phyloP scores from a whole-genome alignment of 2,329 filamentous ascomycete species.

The Diaporthe citriasiana region DNA sequence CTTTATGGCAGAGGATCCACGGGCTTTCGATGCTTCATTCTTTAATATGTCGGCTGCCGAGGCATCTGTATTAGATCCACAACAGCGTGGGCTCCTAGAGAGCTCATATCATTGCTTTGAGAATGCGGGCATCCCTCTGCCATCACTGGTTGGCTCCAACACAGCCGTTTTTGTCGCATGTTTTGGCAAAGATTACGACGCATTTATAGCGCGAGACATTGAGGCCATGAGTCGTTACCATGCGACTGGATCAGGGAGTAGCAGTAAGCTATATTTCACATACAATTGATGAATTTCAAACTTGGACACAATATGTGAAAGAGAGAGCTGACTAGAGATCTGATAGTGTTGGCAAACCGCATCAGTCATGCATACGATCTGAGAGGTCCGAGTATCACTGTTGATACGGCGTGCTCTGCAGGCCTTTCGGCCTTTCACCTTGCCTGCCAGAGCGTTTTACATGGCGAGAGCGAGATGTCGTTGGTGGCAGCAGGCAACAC shows the following conservation, averaged over 20 bases:
- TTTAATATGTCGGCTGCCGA: constrained; percentile 38
- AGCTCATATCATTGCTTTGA: constrained; percentile 34
- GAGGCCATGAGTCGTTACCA: constrained; percentile 45
- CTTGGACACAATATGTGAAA: neutral
- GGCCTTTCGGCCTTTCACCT: constrained; percentile 35
- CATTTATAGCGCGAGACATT: constrained; percentile 20
- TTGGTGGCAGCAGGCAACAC: constrained; percentile 53
- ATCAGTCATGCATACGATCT: constrained; percentile 58
- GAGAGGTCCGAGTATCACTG: constrained; percentile 53
- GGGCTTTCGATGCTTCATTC: constrained; percentile 39
- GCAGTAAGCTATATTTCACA: neutral
- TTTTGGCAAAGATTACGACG: constrained; percentile 46
- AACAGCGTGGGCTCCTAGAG: constrained; percentile 37
- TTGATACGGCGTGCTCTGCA: constrained; percentile 57
- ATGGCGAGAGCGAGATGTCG: constrained; percentile 22
- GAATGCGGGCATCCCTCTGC: constrained; percentile 29
- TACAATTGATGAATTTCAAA: too few relatives aligned
- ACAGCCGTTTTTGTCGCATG: constrained; percentile 47
- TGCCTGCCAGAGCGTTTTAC: constrained; percentile 26
- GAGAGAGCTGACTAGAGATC: neutral
- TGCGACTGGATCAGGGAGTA: constrained; percentile 49
- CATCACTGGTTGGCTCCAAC: constrained; percentile 5
- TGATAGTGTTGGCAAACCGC: constrained; percentile 51
- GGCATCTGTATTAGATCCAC: constrained; percentile 36
- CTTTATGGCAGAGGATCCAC: constrained; percentile 13